Base-by-base conservation (phyloP, 2,329 filamentous ascomycete genomes). In the Coniosporium tulheliwenetii region DNA sequence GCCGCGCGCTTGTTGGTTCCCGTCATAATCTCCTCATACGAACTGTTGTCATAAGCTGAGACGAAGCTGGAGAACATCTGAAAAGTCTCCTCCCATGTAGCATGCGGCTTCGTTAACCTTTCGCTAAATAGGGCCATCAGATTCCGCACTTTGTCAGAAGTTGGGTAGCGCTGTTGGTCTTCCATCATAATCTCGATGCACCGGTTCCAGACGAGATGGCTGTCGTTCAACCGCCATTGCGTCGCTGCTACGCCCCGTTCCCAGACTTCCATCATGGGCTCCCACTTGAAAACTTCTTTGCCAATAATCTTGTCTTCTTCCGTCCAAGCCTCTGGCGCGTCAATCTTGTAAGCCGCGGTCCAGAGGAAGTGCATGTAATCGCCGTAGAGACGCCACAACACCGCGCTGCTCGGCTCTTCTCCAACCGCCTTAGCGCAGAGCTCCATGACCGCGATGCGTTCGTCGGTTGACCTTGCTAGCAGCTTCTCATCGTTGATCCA, bases 311-410 rank as follows among this genome's bases (percentile, higher is more conserved):
- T 75, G 49, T 87, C 82, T 26, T 86, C 81, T 26, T 76, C 70
- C 5, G 77, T 62, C 73, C 66, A 70, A 19, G 56, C 52, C 40
- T 59, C 56, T 26, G 56, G 57, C 5, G 55, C 53, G 8, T 50
- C 52, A 26, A 37, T 19, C 13, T 29, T 10, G 36, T 15, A 19
- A 10, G 36, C 10, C 48, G 75, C 73, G 39, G 69, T 68, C 57
- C 83, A 79, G 9, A 86, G 74, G 14, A 73, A 72, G 69, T 79
- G 79, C 46, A 87, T 77, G 60, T 80, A 89, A 51, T 86, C 77
- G 58, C 79, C 84, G 54, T 87, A 89, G 26, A 77, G 71, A 44
- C 78, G 70, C 84, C 84, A 91, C 34, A 89, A 64, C 46, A 73
- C 76, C 44, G 81, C 66, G 51, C 83, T 87, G 48, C 72, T 77